Evolutionary conservation across 2,329 filamentous ascomycete genomes (phyloP).

Genomic region (Fusarium palustre): DNA sequence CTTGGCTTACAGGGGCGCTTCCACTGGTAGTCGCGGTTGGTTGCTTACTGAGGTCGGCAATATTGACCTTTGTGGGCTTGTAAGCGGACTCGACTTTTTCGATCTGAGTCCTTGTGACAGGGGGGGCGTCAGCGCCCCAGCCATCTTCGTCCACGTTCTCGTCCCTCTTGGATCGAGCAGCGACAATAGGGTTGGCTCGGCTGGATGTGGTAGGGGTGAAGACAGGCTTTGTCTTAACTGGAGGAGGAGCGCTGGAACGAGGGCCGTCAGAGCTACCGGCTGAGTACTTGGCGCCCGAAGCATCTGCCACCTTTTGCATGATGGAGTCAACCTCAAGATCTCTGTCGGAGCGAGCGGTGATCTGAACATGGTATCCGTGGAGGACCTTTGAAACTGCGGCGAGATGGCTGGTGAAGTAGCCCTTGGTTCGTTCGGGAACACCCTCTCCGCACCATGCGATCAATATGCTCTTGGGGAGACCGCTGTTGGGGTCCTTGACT

Average conservation of each 20-base stretch:
- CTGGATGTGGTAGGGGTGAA: slow-evolving; percentile 80
- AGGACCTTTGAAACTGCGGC: slow-evolving; percentile 90
- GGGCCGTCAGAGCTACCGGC: slow-evolving; percentile 70
- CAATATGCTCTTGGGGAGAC: slow-evolving; percentile 89
- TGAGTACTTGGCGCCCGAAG: slow-evolving; percentile 95
- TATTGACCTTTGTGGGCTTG: slow-evolving; percentile 94
- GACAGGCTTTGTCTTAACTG: slow-evolving; percentile 87
- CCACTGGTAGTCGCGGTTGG: slow-evolving; percentile 74
- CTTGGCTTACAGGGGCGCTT: slow-evolving; percentile 58
- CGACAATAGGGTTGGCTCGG: slow-evolving; percentile 72
- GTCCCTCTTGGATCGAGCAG: slow-evolving; percentile 71
- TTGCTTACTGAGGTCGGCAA: slow-evolving; percentile 83
- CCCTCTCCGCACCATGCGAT: slow-evolving; percentile 98
- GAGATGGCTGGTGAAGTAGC: slow-evolving; percentile 96
- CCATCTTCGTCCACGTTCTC: slow-evolving; percentile 82
- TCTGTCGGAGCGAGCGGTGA: slow-evolving; percentile 90
- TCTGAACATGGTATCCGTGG: slow-evolving; percentile 97
- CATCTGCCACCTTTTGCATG: slow-evolving; percentile 92
- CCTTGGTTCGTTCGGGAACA: slow-evolving; percentile 97
- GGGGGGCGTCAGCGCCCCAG: slow-evolving; percentile 96
- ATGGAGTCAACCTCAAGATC: slow-evolving; percentile 90
- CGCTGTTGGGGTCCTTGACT: slow-evolving; percentile 93
- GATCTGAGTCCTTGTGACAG: slow-evolving; percentile 83
- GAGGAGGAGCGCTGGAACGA: slow-evolving; percentile 69
- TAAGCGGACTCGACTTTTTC: slow-evolving; percentile 95